Evolutionary conservation across 805 yeast genomes (phyloP), one percentile per base, ranked within the genome.

Genomic region (Metschnikowia anglica): DNA sequence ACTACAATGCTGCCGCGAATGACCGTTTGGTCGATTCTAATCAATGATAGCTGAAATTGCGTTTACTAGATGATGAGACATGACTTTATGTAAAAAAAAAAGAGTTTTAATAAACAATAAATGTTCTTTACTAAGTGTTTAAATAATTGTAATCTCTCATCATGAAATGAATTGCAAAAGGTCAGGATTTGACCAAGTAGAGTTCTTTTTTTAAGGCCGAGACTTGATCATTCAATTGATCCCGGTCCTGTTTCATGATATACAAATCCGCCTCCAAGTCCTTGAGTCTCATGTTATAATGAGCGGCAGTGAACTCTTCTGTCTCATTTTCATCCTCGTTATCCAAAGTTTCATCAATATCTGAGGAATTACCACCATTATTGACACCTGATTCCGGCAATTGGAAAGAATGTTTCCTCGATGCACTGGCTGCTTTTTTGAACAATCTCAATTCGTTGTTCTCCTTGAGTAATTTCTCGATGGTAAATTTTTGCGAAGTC

Each of bases 221-320:
- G 12, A 81, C 77, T 45, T 74, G 81, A 17, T 80, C 84, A 56
- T 80, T 83, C 60, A 86, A 68, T 53, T 82, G 85, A 57, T 88
- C 93, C 51, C 95, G 76, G 63, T 88, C 97, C 63, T 88, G 91
- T 55, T 81, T 81, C 51, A 84, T 75, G 43, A 88, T 85, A 55
- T 77, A 84, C 51, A 88, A 69, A 59, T 88, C 95, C 3, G 96
- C 96, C 56, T 87, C 86, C 53, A 88, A 66, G 54, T 88, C 96
- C 54, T 85, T 81, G 33, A 88, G 75, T 63, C 83, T 85, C 68
- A 88, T 73, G 48, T 81, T 85, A 56, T 76, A 85, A 50, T 84
- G 88, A 34, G 85, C 76, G 39, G 55, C 65, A 20, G 54, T 61
- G 29, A 70, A 61, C 21, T 53, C 59, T 11, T 52, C 63, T 5